These are phyloP conservation scores for Phoenix roebelenii DNA, from an alignment of 176 grass and related monocot species.

Conservation along the genomic window DNA sequence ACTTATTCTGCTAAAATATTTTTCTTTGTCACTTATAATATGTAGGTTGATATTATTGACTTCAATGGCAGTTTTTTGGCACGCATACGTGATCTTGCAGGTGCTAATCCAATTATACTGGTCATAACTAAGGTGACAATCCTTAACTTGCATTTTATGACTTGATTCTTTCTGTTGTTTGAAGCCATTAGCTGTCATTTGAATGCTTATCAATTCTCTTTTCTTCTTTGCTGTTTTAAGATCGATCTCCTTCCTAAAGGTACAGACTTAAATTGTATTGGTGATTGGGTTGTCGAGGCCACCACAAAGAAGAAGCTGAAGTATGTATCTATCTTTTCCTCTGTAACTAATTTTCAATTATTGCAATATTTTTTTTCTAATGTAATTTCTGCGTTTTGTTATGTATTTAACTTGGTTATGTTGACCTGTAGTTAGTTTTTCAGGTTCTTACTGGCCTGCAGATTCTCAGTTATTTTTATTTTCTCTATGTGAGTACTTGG, in stretches of 20 bases:
- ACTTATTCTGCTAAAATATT: not conserved
- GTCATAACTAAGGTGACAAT: slow-evolving; percentile 80
- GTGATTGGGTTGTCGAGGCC: slow-evolving; percentile 83
- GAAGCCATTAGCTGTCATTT: not conserved
- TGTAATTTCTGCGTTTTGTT: not conserved
- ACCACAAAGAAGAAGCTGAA: slow-evolving; percentile 85
- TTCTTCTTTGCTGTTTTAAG: slow-evolving; percentile 18
- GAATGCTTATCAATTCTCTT: not conserved
- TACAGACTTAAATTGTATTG: slow-evolving; percentile 76
- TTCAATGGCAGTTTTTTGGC: slow-evolving; percentile 89
- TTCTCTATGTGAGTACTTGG: too few species aligned
- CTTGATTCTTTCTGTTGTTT: not conserved
- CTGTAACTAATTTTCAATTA: not conserved
- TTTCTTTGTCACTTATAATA: not conserved
- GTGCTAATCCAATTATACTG: slow-evolving; percentile 82
- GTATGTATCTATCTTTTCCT: slow-evolving; percentile 21
- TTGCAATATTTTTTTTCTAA: not conserved
- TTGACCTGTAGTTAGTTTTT: too few species aligned
- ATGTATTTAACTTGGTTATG: too few species aligned
- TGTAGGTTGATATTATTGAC: slow-evolving; percentile 95
- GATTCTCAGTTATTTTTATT: too few species aligned
- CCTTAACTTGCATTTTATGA: not conserved
- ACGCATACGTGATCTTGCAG: slow-evolving; percentile 68
- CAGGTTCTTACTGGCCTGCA: too few species aligned
- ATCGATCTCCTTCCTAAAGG: slow-evolving; percentile 85